Evolutionary conservation across 192 early-diverging fungal genomes (phyloP).

Genomic region (Mortierella hygrophila): DNA sequence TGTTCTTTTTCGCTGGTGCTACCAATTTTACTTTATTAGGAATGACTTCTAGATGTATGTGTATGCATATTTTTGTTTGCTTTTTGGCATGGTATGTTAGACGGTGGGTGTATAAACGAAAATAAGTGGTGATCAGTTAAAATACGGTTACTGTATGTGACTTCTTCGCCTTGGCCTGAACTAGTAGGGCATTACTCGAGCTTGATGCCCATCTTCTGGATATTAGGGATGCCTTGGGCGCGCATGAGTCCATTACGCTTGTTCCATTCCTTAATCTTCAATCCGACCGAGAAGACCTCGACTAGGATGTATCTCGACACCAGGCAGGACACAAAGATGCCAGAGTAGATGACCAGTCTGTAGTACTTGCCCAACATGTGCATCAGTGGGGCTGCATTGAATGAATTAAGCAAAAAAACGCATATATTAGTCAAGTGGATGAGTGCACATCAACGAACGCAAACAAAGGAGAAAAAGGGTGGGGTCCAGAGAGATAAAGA

Average conservation of each 20-base stretch:
- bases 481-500: background rate
- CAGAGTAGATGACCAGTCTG: slow-evolving; percentile 25
- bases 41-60: too few species aligned
- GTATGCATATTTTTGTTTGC: too few species aligned
- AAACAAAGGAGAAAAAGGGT: background rate
- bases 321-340: slow-evolving; percentile 29
- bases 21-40: too few species aligned
- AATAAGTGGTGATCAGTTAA: too few species aligned
- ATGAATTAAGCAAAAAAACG: background rate
- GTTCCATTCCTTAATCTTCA: slow-evolving; percentile 43
- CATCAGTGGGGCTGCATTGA: slow-evolving; percentile 23
- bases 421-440: background rate
- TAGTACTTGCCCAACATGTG: slow-evolving; percentile 51
- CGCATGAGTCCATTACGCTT: slow-evolving; percentile 35
- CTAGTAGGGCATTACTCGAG: background rate
- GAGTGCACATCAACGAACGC: background rate
- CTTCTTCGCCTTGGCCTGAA: too few species aligned
- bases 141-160: too few species aligned
- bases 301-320: slow-evolving; percentile 45
- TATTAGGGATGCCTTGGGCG: slow-evolving; percentile 40
- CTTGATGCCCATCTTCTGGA: slow-evolving; percentile 19
- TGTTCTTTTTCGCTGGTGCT: too few species aligned
- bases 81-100: too few species aligned
- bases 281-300: slow-evolving; percentile 42
- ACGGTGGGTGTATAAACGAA: too few species aligned